A percentile compares a stretch with the other conserved stretches of the same genome.
Evolutionary conservation across 441 rosid species (phyloP).

Genomic region (Arabidopsis lyrata): DNA sequence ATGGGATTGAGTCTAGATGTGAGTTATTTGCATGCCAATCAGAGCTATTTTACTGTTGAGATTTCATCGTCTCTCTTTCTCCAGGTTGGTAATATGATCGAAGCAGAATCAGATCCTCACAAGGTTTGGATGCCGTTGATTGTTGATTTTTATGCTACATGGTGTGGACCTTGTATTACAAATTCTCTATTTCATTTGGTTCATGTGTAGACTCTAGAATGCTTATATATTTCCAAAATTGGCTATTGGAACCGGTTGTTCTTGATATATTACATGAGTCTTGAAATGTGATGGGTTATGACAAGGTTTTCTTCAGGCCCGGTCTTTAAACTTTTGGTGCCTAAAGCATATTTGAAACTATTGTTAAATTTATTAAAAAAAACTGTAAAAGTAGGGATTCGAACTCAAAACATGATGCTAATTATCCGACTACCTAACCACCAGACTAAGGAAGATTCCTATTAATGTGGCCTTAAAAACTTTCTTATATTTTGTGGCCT

Average conservation of each 20-base stretch:
- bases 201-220: not conserved
- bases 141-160: slow-evolving; percentile 92
- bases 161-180: slow-evolving; percentile 91
- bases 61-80: slow-evolving; percentile 26
- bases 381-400: too few relatives aligned
- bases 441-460: too few relatives aligned
- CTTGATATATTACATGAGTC: not conserved
- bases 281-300: slow-evolving; percentile 6
- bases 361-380: too few relatives aligned
- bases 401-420: too few relatives aligned
- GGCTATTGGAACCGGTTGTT: not conserved
- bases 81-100: slow-evolving; percentile 98
- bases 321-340: too few relatives aligned
- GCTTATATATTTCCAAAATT: not conserved
- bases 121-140: slow-evolving; percentile 61
- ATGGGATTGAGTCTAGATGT: not conserved
- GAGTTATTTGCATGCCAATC: slow-evolving; percentile 4
- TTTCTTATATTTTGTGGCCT: too few relatives aligned
- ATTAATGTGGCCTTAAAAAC: too few relatives aligned
- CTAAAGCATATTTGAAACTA: too few relatives aligned
- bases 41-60: slow-evolving; percentile 15
- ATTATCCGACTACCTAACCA: too few relatives aligned
- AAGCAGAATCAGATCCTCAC: slow-evolving; percentile 97
- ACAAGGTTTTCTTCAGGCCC: not conserved
- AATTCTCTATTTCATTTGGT: slow-evolving; percentile 10